Percentiles rank a stretch among this genome's conserved stretches.
These are phyloP conservation scores for Trichoderma virens DNA, from an alignment of 495 filamentous ascomycete genomes.

Conservation along the genomic window DNA sequence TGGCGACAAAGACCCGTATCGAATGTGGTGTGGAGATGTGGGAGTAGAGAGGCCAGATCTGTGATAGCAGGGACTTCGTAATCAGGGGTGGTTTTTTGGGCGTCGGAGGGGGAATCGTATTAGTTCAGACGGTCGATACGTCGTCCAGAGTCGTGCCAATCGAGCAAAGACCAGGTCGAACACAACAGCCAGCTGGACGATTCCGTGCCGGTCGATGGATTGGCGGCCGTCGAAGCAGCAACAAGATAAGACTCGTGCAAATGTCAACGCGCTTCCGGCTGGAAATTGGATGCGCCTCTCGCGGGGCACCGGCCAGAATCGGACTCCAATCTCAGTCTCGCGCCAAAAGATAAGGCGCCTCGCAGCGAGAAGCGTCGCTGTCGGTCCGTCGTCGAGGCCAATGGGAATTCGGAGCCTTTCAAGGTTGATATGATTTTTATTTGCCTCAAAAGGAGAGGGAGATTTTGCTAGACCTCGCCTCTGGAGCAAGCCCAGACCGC, in stretches of 20 bases:
- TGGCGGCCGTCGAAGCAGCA: background rate
- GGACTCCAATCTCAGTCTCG: background rate
- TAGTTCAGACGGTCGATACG: background rate
- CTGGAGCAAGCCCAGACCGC: slow-evolving; percentile 1
- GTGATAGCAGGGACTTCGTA: background rate
- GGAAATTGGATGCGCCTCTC: background rate
- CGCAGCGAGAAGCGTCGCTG: background rate
- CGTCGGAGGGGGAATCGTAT: background rate
- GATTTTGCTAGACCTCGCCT: background rate
- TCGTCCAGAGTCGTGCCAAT: background rate
- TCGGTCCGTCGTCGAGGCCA: background rate
- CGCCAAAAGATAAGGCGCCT: background rate
- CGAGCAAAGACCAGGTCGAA: background rate
- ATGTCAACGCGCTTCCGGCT: background rate
- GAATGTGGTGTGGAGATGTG: background rate
- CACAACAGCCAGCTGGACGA: no score
- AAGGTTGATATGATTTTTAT: background rate
- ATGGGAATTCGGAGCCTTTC: no score
- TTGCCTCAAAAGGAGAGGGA: background rate
- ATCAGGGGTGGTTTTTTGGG: background rate
- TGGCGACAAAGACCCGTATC: background rate
- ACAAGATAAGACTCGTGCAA: background rate
- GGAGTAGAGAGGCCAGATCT: background rate
- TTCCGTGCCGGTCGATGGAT: no score
- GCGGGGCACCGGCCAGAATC: slow-evolving; percentile 1